These are phyloP conservation scores for Aspergillus sp. DNA, from an alignment of 2,329 filamentous ascomycete genomes.

Conservation along the genomic window DNA sequence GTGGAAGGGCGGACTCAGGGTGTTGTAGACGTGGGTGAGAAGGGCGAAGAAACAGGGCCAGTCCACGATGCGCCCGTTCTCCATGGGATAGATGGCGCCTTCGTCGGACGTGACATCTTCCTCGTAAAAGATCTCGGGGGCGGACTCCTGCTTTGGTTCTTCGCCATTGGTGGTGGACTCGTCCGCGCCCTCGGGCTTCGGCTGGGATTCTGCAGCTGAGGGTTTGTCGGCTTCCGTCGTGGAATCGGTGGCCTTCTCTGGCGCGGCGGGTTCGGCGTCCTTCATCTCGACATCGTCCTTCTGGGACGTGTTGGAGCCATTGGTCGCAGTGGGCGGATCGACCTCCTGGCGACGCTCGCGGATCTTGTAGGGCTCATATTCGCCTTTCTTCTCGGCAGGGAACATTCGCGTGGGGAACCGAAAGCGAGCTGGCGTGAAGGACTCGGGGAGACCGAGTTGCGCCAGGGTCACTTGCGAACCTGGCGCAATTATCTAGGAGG, in stretches of 20 bases:
- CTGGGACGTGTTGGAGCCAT: conserved; percentile 24
- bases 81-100: conserved; percentile 84
- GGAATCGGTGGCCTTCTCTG: conserved; percentile 10
- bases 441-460: conserved; percentile 83
- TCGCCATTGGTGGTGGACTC: conserved; percentile 28
- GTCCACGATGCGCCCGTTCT: conserved; percentile 77
- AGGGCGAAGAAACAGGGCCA: conserved; percentile 94
- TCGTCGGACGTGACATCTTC: conserved; percentile 86
- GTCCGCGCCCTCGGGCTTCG: conserved; percentile 24
- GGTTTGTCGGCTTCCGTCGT: conserved; percentile 11
- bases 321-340: conserved; percentile 17
- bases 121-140: conserved; percentile 65
- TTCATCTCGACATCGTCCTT: conserved; percentile 46
- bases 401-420: conserved; percentile 95
- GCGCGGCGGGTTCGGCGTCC: conserved; percentile 34
- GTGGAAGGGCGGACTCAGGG: conserved; percentile 86
- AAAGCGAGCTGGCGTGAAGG: conserved; percentile 83
- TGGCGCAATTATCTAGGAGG: conserved; percentile 50
- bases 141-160: conserved; percentile 14
- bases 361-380: conserved; percentile 79
- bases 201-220: background rate
- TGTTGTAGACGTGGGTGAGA: conserved; percentile 85
- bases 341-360: conserved; percentile 48
- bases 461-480: conserved; percentile 88
- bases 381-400: conserved; percentile 68